Percentiles rank a stretch among this genome's conserved stretches.
phyloP scores from a whole-genome alignment of 192 early-diverging fungal genomes.

The Umbelopsis ramanniana region DNA sequence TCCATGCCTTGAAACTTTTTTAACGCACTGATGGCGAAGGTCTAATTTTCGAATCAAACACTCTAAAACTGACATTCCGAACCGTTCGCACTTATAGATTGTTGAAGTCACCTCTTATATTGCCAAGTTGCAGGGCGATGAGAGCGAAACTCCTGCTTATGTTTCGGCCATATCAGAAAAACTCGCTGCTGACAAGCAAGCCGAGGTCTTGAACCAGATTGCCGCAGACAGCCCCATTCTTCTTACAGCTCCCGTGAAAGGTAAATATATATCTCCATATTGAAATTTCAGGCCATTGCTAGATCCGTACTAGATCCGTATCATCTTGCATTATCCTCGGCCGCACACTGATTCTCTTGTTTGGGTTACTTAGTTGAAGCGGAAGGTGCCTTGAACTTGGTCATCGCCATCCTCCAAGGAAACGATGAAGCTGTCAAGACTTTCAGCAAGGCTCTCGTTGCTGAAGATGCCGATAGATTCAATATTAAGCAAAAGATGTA shows the following conservation, averaged over 20 bases:
- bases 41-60: too few species aligned
- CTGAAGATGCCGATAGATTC: conserved; percentile 51
- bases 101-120: conserved; percentile 75
- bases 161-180: conserved; percentile 55
- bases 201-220: conserved; percentile 59
- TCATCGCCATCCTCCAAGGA: conserved; percentile 64
- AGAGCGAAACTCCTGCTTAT: conserved; percentile 46
- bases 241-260: conserved; percentile 61
- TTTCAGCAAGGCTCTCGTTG: conserved; percentile 55
- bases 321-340: conserved; percentile 22
- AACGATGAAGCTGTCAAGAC: conserved; percentile 50
- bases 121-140: conserved; percentile 57
- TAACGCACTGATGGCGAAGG: neutral
- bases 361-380: conserved; percentile 51
- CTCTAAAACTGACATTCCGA: neutral
- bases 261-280: conserved; percentile 36
- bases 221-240: conserved; percentile 59
- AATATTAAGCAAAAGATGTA: conserved; percentile 71
- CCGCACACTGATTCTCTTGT: conserved; percentile 12
- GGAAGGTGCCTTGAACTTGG: conserved; percentile 70
- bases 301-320: neutral
- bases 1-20: too few species aligned
- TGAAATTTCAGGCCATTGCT: too few species aligned
- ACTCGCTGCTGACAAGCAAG: conserved; percentile 61
- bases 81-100: conserved; percentile 46